Base-by-base conservation (phyloP, 1,284 basidiomycete species). In the Apiotrichum domesticum region DNA sequence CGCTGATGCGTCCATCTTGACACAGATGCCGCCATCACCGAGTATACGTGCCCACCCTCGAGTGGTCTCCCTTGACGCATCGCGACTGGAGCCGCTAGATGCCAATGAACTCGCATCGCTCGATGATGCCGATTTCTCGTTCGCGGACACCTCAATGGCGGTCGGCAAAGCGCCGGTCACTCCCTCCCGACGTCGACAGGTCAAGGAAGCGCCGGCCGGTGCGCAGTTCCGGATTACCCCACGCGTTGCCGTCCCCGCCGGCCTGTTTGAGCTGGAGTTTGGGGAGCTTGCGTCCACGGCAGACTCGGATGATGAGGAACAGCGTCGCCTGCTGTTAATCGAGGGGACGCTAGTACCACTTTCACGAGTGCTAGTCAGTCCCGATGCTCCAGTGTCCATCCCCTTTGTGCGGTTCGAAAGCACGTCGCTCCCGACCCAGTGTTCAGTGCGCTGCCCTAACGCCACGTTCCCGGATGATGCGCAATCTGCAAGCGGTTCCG, bases 81-180 rank as follows among this genome's bases (percentile, higher is more conserved):
- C 40, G 54, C 37, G 46, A 44, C 47, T 37, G 54, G 37, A 51
- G 40, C 9, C 32, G 37, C 42, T 35, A 45, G 35, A 42, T 42
- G 11, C 32, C 10, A 34, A 51, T 42, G 42, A 40, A 21, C 50
- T 51, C 33, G 57, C 60, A 1, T 32, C 55, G 4, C 55, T 65
- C 35, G 60, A 56, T 39, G 41, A 49, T 10, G 15, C 47, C n/a
- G 47, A 75, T 39, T 75, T 70, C 55, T 70, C 67, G 1, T 75
- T 75, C 47, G 32, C 37, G 15, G 47, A 49, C 35, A 67, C 68
- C 51, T 15, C 35, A 29, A 35, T 15, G 6, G n/a, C 35, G 8
- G 13, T 14, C 3, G 14, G 3, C 21, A 11, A 21, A 4, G 29
- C 34, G 35, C 57, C 57, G 8, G 14, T 21, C 1, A 61, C 56